Percentiles rank a stretch among this genome's conserved stretches.
Conservation (phyloP, 2,329 filamentous ascomycete genomes). For the Periglandula ipomoeae region DNA sequence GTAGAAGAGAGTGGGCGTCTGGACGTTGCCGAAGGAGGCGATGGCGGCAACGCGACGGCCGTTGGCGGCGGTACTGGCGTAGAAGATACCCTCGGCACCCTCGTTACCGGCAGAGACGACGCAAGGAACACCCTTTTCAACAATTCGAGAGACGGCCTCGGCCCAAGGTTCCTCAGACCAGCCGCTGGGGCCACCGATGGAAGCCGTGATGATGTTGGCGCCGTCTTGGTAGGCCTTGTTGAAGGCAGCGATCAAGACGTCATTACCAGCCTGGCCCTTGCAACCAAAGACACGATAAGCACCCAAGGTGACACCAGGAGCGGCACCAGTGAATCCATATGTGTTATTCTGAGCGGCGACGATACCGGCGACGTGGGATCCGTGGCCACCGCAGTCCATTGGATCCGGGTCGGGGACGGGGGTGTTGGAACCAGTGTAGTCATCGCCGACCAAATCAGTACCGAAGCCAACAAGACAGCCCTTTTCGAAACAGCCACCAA, state of each 20-base stretch:
- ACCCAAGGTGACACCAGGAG: conserved; percentile 45
- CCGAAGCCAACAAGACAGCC: conserved; percentile 50
- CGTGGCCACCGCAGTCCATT: conserved; percentile 49
- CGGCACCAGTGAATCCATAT: conserved; percentile 47
- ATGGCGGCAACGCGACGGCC: conserved; percentile 39
- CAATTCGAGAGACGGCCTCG: conserved; percentile 41
- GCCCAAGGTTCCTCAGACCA: conserved; percentile 45
- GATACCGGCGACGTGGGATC: conserved; percentile 53
- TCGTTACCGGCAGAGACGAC: conserved; percentile 44
- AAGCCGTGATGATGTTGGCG: conserved; percentile 46
- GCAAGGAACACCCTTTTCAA: conserved; percentile 43
- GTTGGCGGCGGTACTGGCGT: conserved; percentile 37
- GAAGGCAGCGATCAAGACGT: conserved; percentile 50
- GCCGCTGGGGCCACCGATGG: conserved; percentile 40
- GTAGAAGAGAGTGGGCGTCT: conserved; percentile 33
- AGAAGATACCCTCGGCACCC: conserved; percentile 38
- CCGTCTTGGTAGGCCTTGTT: conserved; percentile 52
- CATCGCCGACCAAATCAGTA: conserved; percentile 48
- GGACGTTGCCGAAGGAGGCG: conserved; percentile 39
- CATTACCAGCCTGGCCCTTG: conserved; percentile 37
- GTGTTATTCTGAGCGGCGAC: conserved; percentile 47
- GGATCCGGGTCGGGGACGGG: conserved; percentile 40
- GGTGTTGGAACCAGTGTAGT: conserved; percentile 31
- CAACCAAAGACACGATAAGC: conserved; percentile 51
- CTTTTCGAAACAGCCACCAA: conserved; percentile 54